These are phyloP conservation scores for Exophiala mesophila DNA, from an alignment of 2,329 filamentous ascomycete species.

Conservation along the genomic window DNA sequence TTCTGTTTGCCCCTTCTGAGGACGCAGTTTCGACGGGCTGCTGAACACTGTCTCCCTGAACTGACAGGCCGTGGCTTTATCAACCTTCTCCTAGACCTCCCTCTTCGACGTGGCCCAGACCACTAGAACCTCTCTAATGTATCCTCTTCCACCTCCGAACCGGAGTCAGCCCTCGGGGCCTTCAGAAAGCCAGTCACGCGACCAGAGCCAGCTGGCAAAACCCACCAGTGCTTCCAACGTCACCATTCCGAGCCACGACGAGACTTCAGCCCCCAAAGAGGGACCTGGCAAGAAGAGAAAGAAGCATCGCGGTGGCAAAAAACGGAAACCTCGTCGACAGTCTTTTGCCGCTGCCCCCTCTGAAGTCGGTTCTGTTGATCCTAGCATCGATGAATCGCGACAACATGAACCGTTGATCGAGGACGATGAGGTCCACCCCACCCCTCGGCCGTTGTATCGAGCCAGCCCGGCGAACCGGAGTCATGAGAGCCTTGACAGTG, in stretches of 20 bases:
- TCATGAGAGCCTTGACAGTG: slow-evolving; percentile 82
- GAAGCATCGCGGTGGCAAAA: slow-evolving; percentile 71
- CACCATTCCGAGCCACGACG: background rate
- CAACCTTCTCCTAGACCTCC: too few relatives aligned
- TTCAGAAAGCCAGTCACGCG: slow-evolving; percentile 10
- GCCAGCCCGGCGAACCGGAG: slow-evolving; percentile 60
- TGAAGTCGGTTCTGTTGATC: slow-evolving; percentile 47
- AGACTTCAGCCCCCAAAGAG: background rate
- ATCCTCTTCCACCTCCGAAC: slow-evolving; percentile 25
- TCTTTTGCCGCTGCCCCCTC: slow-evolving; percentile 65
- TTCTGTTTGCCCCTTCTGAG: too few relatives aligned
- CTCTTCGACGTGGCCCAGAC: too few relatives aligned
- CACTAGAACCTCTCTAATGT: too few relatives aligned
- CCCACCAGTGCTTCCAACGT: background rate
- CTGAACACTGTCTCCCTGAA: too few relatives aligned
- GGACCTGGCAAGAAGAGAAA: slow-evolving; percentile 54
- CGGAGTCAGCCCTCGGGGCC: slow-evolving; percentile 8
- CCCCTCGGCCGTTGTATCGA: slow-evolving; percentile 47
- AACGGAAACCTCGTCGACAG: slow-evolving; percentile 69
- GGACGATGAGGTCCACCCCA: slow-evolving; percentile 22
- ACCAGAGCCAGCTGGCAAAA: slow-evolving; percentile 5
- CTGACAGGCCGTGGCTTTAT: too few relatives aligned
- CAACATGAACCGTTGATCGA: slow-evolving; percentile 34
- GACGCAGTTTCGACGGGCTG: too few relatives aligned
- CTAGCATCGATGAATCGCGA: slow-evolving; percentile 27